A percentile compares a stretch with the other conserved stretches of the same genome.
These are phyloP conservation scores for Gnaphalium uliginosum DNA, from an alignment of 129 eudicot genomes.

Conservation along the genomic window DNA sequence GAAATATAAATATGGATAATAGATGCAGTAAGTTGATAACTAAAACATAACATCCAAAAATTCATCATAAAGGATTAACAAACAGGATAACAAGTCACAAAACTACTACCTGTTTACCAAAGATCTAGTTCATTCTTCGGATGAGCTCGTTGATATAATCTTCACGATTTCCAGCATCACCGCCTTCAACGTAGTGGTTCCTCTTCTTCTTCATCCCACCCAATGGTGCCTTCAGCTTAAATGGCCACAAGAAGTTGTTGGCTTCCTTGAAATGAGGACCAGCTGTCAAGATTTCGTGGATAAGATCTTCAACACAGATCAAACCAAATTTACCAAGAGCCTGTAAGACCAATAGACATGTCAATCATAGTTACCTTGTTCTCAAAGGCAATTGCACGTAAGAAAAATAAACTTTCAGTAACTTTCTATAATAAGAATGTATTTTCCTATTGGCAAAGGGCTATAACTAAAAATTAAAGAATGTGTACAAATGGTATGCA, in stretches of 20 bases:
- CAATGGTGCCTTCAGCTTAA: conserved; percentile 71
- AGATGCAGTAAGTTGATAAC: conserved; percentile 15
- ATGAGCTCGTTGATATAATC: conserved; percentile 71
- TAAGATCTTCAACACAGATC: conserved; percentile 66
- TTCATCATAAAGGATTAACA: neutral
- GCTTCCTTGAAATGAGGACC: conserved; percentile 83
- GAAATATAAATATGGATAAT: neutral
- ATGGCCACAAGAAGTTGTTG: conserved; percentile 85
- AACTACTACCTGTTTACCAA: neutral
- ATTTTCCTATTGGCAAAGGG: too few relatives aligned
- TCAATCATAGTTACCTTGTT: neutral
- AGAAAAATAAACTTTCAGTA: neutral
- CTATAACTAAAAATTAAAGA: too few relatives aligned
- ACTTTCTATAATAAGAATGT: too few relatives aligned
- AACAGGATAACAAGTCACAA: neutral
- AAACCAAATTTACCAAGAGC: conserved; percentile 70
- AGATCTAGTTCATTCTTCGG: conserved; percentile 72
- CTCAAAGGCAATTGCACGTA: neutral
- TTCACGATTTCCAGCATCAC: conserved; percentile 91
- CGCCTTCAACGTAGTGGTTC: conserved; percentile 84
- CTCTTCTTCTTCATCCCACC: conserved; percentile 80
- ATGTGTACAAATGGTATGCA: too few relatives aligned
- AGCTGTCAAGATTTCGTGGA: conserved; percentile 81
- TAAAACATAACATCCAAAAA: conserved; percentile 6
- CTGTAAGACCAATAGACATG: conserved; percentile 29